A percentile compares a stretch with the other conserved stretches of the same genome.
Evolutionary conservation across 129 eudicot genomes (phyloP).

Genomic region (Flaveria brownii): DNA sequence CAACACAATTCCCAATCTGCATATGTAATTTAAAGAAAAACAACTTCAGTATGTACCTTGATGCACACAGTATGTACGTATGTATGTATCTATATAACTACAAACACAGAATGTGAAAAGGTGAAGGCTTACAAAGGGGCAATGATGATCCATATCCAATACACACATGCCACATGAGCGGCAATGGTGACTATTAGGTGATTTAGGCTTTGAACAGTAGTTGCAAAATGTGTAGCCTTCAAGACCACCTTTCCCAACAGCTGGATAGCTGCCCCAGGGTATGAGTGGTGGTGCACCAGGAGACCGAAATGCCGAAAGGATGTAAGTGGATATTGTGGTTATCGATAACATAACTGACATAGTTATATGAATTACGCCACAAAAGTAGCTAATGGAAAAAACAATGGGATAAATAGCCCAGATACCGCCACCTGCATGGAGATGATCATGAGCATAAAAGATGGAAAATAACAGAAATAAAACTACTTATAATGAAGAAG

Average conservation of each 20-base stretch:
- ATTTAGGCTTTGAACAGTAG: slow-evolving; percentile 77
- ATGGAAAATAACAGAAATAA: neutral
- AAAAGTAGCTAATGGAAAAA: slow-evolving; percentile 58
- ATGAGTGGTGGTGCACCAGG: slow-evolving; percentile 80
- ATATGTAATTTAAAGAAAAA: neutral
- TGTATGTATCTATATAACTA: neutral
- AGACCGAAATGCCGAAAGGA: slow-evolving; percentile 61
- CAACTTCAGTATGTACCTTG: neutral
- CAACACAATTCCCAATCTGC: slow-evolving; percentile 97
- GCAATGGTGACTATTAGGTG: slow-evolving; percentile 85
- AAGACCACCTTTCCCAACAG: slow-evolving; percentile 74
- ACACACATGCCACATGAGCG: slow-evolving; percentile 87
- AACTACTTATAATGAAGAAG: too few relatives aligned
- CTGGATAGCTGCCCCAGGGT: slow-evolving; percentile 83
- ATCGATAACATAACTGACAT: slow-evolving; percentile 47
- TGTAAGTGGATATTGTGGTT: slow-evolving; percentile 57
- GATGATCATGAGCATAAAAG: slow-evolving; percentile 14
- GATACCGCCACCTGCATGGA: slow-evolving; percentile 72
- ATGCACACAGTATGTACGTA: neutral
- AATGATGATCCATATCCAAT: slow-evolving; percentile 98
- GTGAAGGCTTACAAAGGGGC: slow-evolving; percentile 81
- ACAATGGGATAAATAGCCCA: slow-evolving; percentile 81
- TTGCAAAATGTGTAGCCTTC: slow-evolving; percentile 69
- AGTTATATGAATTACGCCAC: slow-evolving; percentile 52
- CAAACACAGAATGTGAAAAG: slow-evolving; percentile 13